Evolutionary conservation across 805 yeast species (phyloP).

Genomic region (Wickerhamiella sorbophila): DNA sequence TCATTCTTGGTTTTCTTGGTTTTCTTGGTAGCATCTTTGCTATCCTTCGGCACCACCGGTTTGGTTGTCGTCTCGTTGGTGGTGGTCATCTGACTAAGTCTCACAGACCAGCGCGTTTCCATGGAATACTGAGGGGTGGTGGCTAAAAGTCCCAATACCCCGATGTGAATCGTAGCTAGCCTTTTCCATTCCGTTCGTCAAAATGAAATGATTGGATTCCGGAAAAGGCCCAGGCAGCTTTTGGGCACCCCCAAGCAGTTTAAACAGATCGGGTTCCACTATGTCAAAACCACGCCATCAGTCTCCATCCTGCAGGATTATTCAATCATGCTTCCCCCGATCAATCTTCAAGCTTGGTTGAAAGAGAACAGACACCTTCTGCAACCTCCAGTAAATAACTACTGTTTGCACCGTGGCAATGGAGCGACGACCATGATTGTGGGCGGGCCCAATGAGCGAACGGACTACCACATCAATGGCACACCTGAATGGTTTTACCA

Average conservation of each 20-base stretch:
- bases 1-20: constrained; percentile 8
- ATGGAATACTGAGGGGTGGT: no score
- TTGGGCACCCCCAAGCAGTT: no score
- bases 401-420: constrained; percentile 65
- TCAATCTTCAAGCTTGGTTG: constrained; percentile 71
- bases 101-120: no score
- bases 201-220: no score
- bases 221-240: no score
- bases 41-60: background rate
- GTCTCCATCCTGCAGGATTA: no score
- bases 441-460: constrained; percentile 90
- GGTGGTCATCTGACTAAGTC: background rate
- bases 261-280: no score
- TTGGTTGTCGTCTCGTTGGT: background rate
- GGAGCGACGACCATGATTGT: constrained; percentile 92
- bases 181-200: no score
- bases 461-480: constrained; percentile 85
- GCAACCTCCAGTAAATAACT: constrained; percentile 88
- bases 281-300: no score
- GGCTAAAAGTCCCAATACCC: no score
- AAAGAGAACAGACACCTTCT: constrained; percentile 58
- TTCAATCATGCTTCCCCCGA: constrained; percentile 30
- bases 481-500: constrained; percentile 91
- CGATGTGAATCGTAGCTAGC: no score
- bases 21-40: background rate